phyloP scores from a whole-genome alignment of 768 basidiomycete genomes.

The Tylopilus sp. region DNA sequence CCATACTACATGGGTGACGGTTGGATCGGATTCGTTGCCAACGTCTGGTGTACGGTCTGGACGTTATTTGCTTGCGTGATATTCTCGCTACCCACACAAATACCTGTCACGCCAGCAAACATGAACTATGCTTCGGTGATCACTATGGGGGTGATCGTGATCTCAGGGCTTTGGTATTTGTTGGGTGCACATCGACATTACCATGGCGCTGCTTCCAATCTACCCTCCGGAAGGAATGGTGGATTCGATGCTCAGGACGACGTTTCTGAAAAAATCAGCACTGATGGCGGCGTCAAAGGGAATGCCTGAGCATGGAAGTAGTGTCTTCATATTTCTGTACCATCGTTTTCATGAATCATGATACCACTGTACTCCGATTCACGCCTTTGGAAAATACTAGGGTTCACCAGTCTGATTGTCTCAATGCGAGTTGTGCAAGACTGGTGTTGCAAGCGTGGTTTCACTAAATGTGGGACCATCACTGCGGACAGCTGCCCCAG shows the following conservation, averaged over 20 bases:
- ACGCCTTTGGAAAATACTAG: too few relatives aligned
- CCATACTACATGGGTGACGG: conserved; percentile 61
- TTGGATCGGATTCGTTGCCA: conserved; percentile 41
- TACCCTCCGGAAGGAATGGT: conserved; percentile 19
- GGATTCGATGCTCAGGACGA: neutral
- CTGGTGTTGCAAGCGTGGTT: too few relatives aligned
- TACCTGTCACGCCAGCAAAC: conserved; percentile 45
- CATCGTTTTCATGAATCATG: too few relatives aligned
- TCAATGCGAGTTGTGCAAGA: too few relatives aligned
- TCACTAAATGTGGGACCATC: too few relatives aligned
- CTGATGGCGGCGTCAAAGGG: neutral
- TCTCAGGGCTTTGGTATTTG: conserved; percentile 49
- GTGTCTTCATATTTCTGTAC: too few relatives aligned
- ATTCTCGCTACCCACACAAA: conserved; percentile 47
- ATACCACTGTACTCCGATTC: too few relatives aligned
- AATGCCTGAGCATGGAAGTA: conserved; percentile 1
- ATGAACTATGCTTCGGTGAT: conserved; percentile 52
- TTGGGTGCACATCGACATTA: conserved; percentile 53
- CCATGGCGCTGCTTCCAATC: conserved; percentile 54
- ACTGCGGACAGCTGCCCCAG: too few relatives aligned
- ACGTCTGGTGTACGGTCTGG: conserved; percentile 45
- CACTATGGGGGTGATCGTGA: conserved; percentile 18
- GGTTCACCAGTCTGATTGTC: too few relatives aligned
- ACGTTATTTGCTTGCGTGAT: conserved; percentile 44
- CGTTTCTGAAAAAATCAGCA: neutral